Base-by-base conservation (phyloP, 352 stramenopile species). In the Thalassiosira mediterranea region DNA sequence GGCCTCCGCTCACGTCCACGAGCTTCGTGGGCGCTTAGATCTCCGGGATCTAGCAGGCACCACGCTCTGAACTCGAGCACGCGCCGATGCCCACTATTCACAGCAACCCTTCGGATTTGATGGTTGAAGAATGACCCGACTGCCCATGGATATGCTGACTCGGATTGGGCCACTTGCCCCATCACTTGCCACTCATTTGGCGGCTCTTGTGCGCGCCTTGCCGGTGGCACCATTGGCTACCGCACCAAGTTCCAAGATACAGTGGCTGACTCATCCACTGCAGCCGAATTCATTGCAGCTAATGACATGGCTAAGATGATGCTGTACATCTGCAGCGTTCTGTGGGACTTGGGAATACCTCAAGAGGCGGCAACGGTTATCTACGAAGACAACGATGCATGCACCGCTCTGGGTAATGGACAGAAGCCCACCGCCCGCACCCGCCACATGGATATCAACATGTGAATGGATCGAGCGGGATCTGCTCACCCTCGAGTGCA, bases 371-470 rank as follows among this genome's bases (percentile, higher is more conserved):
- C 54, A 17, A 71, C 68, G 5, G 15, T 54, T 1, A 7, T 54
- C 1, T 70, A 71, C n/a, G 52, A 76, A 26, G 64, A 81, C 57
- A 81, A 77, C 56, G 72, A 72, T 29, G 64, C 64, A 1, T 59
- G 47, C 21, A 72, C 48, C 4, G 32, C 56, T 0, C 68, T 81
- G 46, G 72, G 48, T 0, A 81, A 76, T 48, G 49, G 64, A n/a
- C 46, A 59, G 15, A 74, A 69, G 47, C 59, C 74, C 5, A 75
- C 71, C 10, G 1, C 54, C 32, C 42, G 63, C 0, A 84, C 68
- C 11, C 19, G 68, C 17, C 78, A 86, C 25, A 65, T 86, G 19
- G 78, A 86, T 48, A 77, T 83, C 4, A 51, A 60, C 83, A 0
- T 64, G 51, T 52, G 67, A 78, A 48, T 80, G 72, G 69, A 31